Percentiles rank a stretch among this genome's conserved stretches.
These are phyloP conservation scores for Blastomyces parvus DNA, from an alignment of 2,329 filamentous ascomycete species.

Conservation along the genomic window DNA sequence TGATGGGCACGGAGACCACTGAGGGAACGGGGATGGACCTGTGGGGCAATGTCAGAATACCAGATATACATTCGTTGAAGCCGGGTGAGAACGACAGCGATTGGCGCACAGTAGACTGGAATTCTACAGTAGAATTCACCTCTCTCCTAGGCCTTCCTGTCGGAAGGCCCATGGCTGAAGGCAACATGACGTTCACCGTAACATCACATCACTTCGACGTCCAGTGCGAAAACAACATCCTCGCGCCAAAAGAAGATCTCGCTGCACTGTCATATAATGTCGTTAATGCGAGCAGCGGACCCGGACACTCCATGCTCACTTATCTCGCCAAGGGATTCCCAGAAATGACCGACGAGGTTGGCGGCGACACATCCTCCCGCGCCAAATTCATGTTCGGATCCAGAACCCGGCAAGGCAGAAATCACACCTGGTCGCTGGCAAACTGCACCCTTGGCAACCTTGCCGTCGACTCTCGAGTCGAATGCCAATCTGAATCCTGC, in stretches of 20 bases:
- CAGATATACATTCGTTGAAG: conserved; percentile 3
- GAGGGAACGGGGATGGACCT: not conserved
- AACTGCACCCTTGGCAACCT: conserved; percentile 6
- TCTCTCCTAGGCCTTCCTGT: conserved; percentile 3
- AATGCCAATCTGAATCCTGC: not conserved
- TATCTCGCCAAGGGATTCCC: not conserved
- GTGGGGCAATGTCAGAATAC: conserved; percentile 5
- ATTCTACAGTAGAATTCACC: not conserved
- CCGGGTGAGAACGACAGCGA: not conserved
- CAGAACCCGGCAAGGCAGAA: not conserved
- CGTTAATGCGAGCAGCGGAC: conserved; percentile 1
- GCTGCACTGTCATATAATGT: not conserved
- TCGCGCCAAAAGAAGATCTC: not conserved
- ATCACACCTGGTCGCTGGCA: not conserved
- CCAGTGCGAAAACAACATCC: conserved; percentile 1
- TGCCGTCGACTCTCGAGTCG: conserved; percentile 2
- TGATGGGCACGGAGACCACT: conserved; percentile 3
- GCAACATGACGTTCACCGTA: conserved; percentile 3
- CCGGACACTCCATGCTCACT: not conserved
- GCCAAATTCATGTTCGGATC: conserved; percentile 7
- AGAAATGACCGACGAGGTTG: not conserved
- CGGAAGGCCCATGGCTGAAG: not conserved
- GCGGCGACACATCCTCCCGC: not conserved
- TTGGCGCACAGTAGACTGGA: conserved; percentile 3
- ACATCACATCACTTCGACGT: conserved; percentile 6